These are phyloP conservation scores for Ustilago sp. DNA, from an alignment of 1,284 basidiomycete species.

Conservation along the genomic window DNA sequence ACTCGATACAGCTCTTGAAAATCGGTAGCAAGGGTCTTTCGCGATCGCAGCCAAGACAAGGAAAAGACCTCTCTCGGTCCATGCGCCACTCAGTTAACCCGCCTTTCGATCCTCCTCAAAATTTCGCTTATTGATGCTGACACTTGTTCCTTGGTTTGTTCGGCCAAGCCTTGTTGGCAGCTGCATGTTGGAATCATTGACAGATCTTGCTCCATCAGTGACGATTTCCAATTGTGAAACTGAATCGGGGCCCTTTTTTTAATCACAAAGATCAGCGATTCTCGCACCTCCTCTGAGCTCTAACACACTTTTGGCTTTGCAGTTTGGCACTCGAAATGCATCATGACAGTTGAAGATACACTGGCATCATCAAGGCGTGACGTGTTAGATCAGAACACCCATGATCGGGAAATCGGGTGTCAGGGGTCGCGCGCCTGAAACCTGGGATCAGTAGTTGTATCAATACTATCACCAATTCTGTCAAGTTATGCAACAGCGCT, in stretches of 20 bases:
- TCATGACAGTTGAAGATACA: too few species aligned
- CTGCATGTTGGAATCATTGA: neutral
- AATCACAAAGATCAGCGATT: neutral
- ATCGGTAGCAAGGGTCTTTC: neutral
- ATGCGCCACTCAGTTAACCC: neutral
- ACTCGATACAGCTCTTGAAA: too few species aligned
- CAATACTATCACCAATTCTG: too few species aligned
- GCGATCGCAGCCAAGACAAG: neutral
- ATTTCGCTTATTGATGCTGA: slow-evolving; percentile 2
- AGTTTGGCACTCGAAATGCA: neutral
- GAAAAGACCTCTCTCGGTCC: neutral
- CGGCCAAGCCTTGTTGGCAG: neutral
- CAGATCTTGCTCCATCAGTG: neutral
- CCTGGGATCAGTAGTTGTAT: too few species aligned
- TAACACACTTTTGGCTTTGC: neutral
- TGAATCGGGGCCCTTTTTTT: neutral
- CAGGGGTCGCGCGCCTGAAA: too few species aligned
- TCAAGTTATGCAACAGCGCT: too few species aligned
- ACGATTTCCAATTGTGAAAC: neutral
- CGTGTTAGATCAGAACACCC: too few species aligned
- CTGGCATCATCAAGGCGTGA: too few species aligned
- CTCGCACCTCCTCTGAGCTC: neutral
- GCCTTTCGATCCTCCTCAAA: slow-evolving; percentile 7
- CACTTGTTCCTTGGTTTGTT: neutral
- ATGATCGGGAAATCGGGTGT: too few species aligned